Percentiles rank a stretch among this genome's conserved stretches.
Evolutionary conservation across 192 early-diverging fungal species (phyloP).

Genomic region (Podila epigama): DNA sequence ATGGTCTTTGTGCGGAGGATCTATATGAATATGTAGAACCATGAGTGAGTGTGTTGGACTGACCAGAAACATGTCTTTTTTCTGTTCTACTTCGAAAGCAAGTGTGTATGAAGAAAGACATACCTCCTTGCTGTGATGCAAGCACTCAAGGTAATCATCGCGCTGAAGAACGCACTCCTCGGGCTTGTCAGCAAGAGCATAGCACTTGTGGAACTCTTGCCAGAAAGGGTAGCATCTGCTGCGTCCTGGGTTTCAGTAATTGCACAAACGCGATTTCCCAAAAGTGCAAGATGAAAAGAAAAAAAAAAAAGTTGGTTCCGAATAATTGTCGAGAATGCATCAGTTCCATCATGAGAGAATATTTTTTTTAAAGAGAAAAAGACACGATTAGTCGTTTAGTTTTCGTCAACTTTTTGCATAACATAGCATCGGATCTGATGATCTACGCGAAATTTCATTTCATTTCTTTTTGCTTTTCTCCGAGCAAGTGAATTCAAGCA

Average conservation of each 20-base stretch:
- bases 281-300: not conserved
- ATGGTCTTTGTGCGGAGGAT: conserved; percentile 60
- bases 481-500: too few species aligned
- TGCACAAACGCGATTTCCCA: too few species aligned
- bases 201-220: conserved; percentile 97
- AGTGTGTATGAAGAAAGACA: too few species aligned
- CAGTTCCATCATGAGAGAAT: not conserved
- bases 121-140: conserved; percentile 96
- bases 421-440: not conserved
- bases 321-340: not conserved
- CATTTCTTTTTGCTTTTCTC: too few species aligned
- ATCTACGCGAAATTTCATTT: too few species aligned
- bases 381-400: not conserved
- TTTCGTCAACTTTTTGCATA: not conserved
- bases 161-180: conserved; percentile 79
- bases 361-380: not conserved
- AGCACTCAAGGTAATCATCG: conserved; percentile 97
- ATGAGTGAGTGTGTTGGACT: not conserved
- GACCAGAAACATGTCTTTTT: too few species aligned
- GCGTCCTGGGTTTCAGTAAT: too few species aligned
- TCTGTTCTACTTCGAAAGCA: too few species aligned
- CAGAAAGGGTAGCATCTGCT: conserved; percentile 96
- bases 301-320: not conserved
- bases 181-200: conserved; percentile 78
- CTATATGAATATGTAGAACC: conserved; percentile 27